phyloP scores from a whole-genome alignment of 2,329 filamentous ascomycete genomes.

The Leptosphaerulina australis region DNA sequence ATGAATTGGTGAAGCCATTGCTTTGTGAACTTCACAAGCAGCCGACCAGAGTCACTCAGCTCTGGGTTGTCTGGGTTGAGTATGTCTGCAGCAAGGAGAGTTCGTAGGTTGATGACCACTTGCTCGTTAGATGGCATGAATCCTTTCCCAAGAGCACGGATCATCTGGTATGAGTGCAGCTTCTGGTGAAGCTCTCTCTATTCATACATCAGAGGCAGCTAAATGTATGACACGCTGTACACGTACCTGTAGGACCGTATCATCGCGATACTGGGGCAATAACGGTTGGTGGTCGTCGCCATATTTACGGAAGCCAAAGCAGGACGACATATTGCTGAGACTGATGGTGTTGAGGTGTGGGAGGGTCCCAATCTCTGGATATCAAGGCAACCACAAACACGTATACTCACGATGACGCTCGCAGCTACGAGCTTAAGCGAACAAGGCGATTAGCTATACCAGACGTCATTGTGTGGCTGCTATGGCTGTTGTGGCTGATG shows the following conservation, averaged over 20 bases:
- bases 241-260: conserved; percentile 65
- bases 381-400: conserved; percentile 12
- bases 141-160: conserved; percentile 78
- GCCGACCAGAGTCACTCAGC: conserved; percentile 77
- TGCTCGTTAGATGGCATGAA: conserved; percentile 95
- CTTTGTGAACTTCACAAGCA: conserved; percentile 73
- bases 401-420: conserved; percentile 5
- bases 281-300: conserved; percentile 72
- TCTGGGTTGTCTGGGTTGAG: conserved; percentile 76
- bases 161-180: conserved; percentile 91
- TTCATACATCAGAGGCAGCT: conserved; percentile 5
- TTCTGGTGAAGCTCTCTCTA: conserved; percentile 84
- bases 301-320: conserved; percentile 65
- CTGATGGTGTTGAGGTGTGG: neutral
- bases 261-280: conserved; percentile 79
- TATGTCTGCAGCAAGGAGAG: conserved; percentile 76
- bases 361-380: neutral
- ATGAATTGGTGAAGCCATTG: conserved; percentile 81
- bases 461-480: conserved; percentile 14
- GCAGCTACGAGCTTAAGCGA: conserved; percentile 7
- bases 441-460: conserved; percentile 1
- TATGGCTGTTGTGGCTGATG: conserved; percentile 10
- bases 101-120: conserved; percentile 76
- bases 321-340: conserved; percentile 61
- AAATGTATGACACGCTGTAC: neutral